Evolutionary conservation across 805 yeast species (phyloP), one percentile per base, ranked within the genome.

Genomic region (Cyberlindnera nakhonratchasimensis): DNA sequence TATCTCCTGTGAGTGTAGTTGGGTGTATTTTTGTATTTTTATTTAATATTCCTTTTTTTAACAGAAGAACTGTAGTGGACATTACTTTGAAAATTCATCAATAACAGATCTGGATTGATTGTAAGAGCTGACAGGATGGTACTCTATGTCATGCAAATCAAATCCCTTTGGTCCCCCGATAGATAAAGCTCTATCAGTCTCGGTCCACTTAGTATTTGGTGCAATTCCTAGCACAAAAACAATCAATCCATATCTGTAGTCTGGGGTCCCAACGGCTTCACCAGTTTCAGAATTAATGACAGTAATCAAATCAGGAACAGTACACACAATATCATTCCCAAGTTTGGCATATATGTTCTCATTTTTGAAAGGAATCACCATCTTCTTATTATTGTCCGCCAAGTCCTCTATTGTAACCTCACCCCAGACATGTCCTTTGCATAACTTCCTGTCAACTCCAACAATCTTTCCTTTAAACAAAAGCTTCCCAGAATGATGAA

Each of bases 181-280:
- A 17, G 50, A 54, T 4, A 70, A 16, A 1, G 65, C 74, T 32
- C 55, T 58, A 38, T 61, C 62, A 3, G 68, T 55, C 18, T 60
- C 61, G 3, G 64, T 59, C 74, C 74, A 70, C 43, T 58, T 51
- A 41, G 54, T 48, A 40, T 59, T 53, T 30, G 72, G 71, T 5
- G 72, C 63, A 41, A 68, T 57, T n/a, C 61, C 72, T 16, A 71
- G 46, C 2, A 71, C 75, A 56, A 66, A 67, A 12, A 71, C 75
- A 28, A 65, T 41, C 39, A 71, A 42, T 5, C 76, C 75, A 48
- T 71, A 71, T 30, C 74, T 51, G 49, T 70, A 71, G 28, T 71
- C 76, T n/a, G 68, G 72, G 2, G 74, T 70, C 7, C 75, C 75
- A 10, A 70, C 65, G 12, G 74, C 74, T 42, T 68, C 74, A 29